These are phyloP conservation scores for Lasiosphaeria ovina DNA, from an alignment of 495 filamentous ascomycete genomes.

Conservation along the genomic window DNA sequence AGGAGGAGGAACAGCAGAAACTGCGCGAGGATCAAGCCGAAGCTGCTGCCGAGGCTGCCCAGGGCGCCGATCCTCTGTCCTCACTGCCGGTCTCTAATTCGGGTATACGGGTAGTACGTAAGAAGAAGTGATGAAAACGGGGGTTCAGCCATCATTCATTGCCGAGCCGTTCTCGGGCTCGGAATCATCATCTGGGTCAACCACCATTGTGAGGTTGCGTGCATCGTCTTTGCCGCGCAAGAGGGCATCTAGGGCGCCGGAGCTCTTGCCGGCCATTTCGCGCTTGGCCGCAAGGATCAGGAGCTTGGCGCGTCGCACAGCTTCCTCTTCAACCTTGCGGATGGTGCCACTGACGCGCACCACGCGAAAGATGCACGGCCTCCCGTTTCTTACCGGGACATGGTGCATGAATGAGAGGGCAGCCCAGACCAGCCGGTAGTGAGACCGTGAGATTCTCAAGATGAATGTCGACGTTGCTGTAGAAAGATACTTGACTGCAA, in stretches of 20 bases:
- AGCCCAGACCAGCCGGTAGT: constrained; percentile 86
- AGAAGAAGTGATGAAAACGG: constrained; percentile 27
- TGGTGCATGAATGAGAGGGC: constrained; percentile 78
- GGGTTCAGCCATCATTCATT: constrained; percentile 22
- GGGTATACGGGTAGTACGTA: constrained; percentile 30
- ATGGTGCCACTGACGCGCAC: constrained; percentile 92
- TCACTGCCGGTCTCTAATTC: constrained; percentile 16
- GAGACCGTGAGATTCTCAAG: constrained; percentile 70
- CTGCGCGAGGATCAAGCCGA: constrained; percentile 29
- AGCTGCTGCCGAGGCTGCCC: constrained; percentile 33
- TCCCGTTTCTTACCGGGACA: constrained; percentile 56
- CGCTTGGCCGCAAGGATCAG: constrained; percentile 64
- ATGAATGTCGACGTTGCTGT: constrained; percentile 92
- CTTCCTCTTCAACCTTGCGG: constrained; percentile 85
- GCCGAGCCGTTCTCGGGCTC: constrained; percentile 50
- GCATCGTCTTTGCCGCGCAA: constrained; percentile 30
- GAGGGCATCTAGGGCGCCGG: constrained; percentile 40
- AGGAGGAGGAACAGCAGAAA: constrained; percentile 60
- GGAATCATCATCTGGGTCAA: constrained; percentile 48
- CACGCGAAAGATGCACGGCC: constrained; percentile 76
- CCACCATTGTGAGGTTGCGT: constrained; percentile 43
- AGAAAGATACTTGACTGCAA: constrained; percentile 86
- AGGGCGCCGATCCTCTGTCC: constrained; percentile 9
- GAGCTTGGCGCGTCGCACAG: constrained; percentile 68
- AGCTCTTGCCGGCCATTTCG: constrained; percentile 33